Conservation (phyloP, 768 basidiomycete genomes). For the Auriscalpium orientale region DNA sequence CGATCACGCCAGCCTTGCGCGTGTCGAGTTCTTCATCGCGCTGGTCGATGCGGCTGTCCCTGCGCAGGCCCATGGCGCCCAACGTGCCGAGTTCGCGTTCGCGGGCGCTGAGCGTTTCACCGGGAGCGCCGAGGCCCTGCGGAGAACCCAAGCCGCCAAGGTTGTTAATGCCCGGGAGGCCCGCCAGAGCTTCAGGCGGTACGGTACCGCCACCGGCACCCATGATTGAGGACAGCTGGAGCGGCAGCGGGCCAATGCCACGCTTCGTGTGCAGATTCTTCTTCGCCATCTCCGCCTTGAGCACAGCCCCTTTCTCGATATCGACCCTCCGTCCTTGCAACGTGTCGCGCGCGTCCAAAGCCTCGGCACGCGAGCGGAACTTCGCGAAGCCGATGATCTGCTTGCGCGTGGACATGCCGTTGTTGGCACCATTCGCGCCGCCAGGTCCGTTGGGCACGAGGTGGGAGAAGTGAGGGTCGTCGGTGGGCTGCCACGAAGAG, state of each 20-base stretch:
- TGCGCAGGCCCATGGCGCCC: constrained; percentile 39
- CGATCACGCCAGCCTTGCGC: constrained; percentile 30
- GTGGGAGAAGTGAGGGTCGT: constrained; percentile 28
- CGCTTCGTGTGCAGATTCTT: constrained; percentile 97
- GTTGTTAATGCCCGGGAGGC: constrained; percentile 22
- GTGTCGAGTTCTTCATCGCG: constrained; percentile 42
- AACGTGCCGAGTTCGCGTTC: constrained; percentile 43
- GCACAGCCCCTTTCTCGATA: constrained; percentile 81
- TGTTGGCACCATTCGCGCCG: constrained; percentile 8
- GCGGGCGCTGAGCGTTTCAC: constrained; percentile 30
- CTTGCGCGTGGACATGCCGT: constrained; percentile 58
- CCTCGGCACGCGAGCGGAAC: constrained; percentile 82
- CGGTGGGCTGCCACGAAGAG: constrained; percentile 48
- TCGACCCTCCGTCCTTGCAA: constrained; percentile 89
- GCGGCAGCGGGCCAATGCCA: constrained; percentile 50
- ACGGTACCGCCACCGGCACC: constrained; percentile 13
- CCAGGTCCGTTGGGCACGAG: constrained; percentile 12
- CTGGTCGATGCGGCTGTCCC: constrained; percentile 11
- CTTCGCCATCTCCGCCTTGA: constrained; percentile 99
- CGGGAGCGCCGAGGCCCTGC: neutral
- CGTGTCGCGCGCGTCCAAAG: constrained; percentile 78
- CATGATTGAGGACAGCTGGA: constrained; percentile 12
- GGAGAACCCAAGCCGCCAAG: constrained; percentile 5
- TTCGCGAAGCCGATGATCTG: constrained; percentile 99
- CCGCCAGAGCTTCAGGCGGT: constrained; percentile 13